These are phyloP conservation scores for Biscutella laevigata DNA, from an alignment of 441 rosid genomes.

Conservation along the genomic window DNA sequence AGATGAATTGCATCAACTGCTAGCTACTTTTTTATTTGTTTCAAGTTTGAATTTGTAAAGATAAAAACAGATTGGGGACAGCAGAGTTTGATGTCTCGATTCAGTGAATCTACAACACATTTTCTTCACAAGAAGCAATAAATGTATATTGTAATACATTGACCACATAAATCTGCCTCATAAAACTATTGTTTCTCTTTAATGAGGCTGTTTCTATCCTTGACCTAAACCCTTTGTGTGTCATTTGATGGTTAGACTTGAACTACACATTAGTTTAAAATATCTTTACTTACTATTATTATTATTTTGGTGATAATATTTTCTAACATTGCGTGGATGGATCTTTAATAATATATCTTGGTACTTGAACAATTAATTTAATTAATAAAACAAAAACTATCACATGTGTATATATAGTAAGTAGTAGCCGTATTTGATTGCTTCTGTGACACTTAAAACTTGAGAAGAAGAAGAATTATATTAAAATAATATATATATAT, in stretches of 20 bases:
- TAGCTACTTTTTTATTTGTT: not conserved
- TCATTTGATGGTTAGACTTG: conserved; percentile 8
- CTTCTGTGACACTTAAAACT: too few relatives aligned
- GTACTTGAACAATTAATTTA: not conserved
- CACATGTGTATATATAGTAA: too few relatives aligned
- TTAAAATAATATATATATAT: too few relatives aligned
- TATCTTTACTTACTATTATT: conserved; percentile 13
- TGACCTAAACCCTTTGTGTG: too few relatives aligned
- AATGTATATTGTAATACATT: not conserved
- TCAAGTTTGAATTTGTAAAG: not conserved
- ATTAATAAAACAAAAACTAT: too few relatives aligned
- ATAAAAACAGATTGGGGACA: not conserved
- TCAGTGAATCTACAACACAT: not conserved
- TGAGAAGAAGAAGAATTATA: too few relatives aligned
- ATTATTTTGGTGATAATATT: conserved; percentile 5
- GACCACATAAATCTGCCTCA: too few relatives aligned
- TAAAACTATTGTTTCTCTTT: too few relatives aligned
- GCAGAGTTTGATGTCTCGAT: not conserved
- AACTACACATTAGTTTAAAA: not conserved
- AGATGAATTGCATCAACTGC: too few relatives aligned
- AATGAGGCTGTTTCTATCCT: too few relatives aligned
- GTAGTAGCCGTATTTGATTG: too few relatives aligned
- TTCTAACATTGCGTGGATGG: conserved; percentile 17
- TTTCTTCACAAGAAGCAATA: not conserved
- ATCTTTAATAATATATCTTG: conserved; percentile 12